These are phyloP conservation scores for Cystobasidium ongulense DNA, from an alignment of 768 basidiomycete species.

Conservation along the genomic window DNA sequence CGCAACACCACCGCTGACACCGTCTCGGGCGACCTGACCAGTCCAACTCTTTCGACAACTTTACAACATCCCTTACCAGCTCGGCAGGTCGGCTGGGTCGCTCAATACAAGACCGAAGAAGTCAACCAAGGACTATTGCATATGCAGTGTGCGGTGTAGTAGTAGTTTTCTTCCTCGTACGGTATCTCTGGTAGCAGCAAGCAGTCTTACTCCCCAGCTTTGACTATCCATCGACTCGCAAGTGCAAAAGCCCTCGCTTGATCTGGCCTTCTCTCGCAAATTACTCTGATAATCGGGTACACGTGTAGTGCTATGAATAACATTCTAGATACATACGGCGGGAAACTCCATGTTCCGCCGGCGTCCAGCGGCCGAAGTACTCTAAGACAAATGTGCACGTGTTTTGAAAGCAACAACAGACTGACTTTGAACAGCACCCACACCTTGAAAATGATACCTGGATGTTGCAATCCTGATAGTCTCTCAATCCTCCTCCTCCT, in stretches of 20 bases:
- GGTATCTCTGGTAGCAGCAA: constrained; percentile 22
- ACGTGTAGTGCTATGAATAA: not conserved
- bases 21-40: not conserved
- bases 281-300: not conserved
- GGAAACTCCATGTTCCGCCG: not conserved
- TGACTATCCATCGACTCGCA: too few species aligned
- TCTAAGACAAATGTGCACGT: too few species aligned
- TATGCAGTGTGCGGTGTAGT: constrained; percentile 20
- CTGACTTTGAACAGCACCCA: too few species aligned
- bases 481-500: constrained; percentile 28
- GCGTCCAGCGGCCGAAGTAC: not conserved
- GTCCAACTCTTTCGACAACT: constrained; percentile 26
- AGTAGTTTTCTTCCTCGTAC: constrained; percentile 20
- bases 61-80: constrained; percentile 29
- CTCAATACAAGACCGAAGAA: not conserved
- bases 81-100: constrained; percentile 6
- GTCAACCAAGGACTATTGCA: not conserved
- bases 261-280: not conserved
- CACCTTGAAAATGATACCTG: too few species aligned
- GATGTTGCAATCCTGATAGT: not conserved
- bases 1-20: too few species aligned
- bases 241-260: too few species aligned
- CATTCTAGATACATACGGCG: not conserved
- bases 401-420: too few species aligned
- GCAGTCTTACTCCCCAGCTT: not conserved